Conservation (phyloP, 371 early-diverging fungal genomes). For the Funneliformis caledonium region DNA sequence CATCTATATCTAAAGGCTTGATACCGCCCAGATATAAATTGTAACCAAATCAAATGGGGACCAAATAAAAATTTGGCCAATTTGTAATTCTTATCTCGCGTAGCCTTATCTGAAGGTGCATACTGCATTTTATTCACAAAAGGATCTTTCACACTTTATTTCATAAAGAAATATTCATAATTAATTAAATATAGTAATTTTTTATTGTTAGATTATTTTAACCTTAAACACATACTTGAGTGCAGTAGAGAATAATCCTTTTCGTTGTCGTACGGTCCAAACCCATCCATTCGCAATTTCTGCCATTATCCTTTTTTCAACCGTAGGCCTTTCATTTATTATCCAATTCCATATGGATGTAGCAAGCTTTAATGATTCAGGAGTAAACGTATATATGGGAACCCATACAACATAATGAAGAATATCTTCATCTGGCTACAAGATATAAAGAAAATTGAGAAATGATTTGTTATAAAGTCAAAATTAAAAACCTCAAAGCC, state of each 20-base stretch:
- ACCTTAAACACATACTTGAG: conserved; percentile 48
- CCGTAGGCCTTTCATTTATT: conserved; percentile 74
- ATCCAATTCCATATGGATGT: conserved; percentile 89
- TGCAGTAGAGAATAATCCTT: conserved; percentile 74
- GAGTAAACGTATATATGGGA: conserved; percentile 82
- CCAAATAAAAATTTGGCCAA: conserved; percentile 66
- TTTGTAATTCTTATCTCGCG: conserved; percentile 64
- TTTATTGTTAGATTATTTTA: not conserved
- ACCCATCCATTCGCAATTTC: conserved; percentile 86
- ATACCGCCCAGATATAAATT: conserved; percentile 84
- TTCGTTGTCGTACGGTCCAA: conserved; percentile 74
- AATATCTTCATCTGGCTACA: conserved; percentile 68
- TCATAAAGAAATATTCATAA: not conserved
- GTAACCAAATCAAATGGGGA: conserved; percentile 85
- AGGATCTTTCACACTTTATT: conserved; percentile 68
- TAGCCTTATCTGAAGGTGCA: conserved; percentile 82
- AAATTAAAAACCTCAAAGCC: not conserved
- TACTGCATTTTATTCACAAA: conserved; percentile 91
- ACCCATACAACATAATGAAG: conserved; percentile 83
- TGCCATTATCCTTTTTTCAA: conserved; percentile 77
- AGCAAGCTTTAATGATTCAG: conserved; percentile 77
- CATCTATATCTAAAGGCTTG: conserved; percentile 79
- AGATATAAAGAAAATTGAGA: conserved; percentile 26
- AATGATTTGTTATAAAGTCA: not conserved
- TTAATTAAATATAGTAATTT: not conserved